Evolutionary conservation across 1,284 basidiomycete genomes (phyloP).

Genomic region (Irpex sp.): DNA sequence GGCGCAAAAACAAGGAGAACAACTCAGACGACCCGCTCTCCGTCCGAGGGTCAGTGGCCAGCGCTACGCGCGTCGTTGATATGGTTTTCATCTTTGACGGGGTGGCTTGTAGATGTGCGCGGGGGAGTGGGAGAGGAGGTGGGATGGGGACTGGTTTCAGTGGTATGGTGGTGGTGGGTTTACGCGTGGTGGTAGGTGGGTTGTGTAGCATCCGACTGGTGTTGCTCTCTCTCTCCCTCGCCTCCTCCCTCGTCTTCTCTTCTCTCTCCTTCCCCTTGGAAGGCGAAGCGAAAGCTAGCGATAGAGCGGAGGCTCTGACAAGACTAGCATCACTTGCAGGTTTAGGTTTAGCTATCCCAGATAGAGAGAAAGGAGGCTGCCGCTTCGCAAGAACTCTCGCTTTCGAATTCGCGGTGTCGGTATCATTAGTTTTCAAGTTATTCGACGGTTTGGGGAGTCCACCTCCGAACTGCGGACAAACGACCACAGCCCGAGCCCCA

Average conservation of each 20-base stretch:
- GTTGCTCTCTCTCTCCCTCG: neutral
- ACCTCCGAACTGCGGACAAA: no score
- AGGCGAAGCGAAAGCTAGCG: neutral
- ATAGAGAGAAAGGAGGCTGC: no score
- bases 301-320: neutral
- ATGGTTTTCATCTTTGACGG: conserved; percentile 41
- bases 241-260: no score
- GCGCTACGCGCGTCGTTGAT: conserved; percentile 36
- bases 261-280: neutral
- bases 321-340: no score
- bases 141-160: conserved; percentile 4
- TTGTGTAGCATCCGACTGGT: neutral
- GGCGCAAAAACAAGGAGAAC: conserved; percentile 31
- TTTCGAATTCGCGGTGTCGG: no score
- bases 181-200: neutral
- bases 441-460: no score
- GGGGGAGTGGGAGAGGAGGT: conserved; percentile 1
- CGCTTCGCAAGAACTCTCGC: no score
- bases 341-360: no score
- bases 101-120: no score
- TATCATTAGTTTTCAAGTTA: no score
- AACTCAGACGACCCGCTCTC: conserved; percentile 36
- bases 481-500: no score
- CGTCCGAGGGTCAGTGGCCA: conserved; percentile 35
- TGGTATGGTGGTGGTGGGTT: neutral